Conservation (phyloP, 2,329 filamentous ascomycete genomes). For the Calonectria pauciramosa region DNA sequence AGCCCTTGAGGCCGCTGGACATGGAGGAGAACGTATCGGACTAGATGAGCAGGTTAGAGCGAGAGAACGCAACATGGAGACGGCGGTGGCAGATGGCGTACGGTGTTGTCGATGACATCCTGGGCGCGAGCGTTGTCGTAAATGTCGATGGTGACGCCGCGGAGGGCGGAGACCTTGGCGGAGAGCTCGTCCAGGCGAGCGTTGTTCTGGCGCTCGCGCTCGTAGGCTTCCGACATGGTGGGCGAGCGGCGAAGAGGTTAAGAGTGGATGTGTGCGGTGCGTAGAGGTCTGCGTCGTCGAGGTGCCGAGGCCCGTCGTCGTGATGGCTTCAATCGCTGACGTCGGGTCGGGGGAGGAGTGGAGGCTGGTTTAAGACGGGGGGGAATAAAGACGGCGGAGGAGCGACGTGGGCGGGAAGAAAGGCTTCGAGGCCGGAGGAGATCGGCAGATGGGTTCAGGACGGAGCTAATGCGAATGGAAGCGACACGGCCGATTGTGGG, state of each 20-base stretch:
- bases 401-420: not conserved
- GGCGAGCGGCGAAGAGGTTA: not conserved
- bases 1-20: conserved; percentile 85
- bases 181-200: conserved; percentile 92
- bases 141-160: conserved; percentile 96
- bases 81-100: conserved; percentile 61
- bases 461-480: conserved; percentile 6
- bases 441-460: not conserved
- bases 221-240: conserved; percentile 81
- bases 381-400: not conserved
- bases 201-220: conserved; percentile 93
- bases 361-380: not conserved
- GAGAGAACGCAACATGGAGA: not conserved
- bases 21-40: conserved; percentile 93
- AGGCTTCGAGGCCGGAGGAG: not conserved
- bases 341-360: not conserved
- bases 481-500: not conserved
- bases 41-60: conserved; percentile 57
- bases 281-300: not conserved
- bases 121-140: conserved; percentile 96
- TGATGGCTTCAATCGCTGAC: conserved; percentile 1
- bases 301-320: not conserved
- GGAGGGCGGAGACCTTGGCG: conserved; percentile 90
- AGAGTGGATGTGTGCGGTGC: not conserved
- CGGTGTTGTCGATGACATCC: conserved; percentile 87